phyloP scores from a whole-genome alignment of 2,329 filamentous ascomycete genomes.

The Tolypocladium pustulatum region DNA sequence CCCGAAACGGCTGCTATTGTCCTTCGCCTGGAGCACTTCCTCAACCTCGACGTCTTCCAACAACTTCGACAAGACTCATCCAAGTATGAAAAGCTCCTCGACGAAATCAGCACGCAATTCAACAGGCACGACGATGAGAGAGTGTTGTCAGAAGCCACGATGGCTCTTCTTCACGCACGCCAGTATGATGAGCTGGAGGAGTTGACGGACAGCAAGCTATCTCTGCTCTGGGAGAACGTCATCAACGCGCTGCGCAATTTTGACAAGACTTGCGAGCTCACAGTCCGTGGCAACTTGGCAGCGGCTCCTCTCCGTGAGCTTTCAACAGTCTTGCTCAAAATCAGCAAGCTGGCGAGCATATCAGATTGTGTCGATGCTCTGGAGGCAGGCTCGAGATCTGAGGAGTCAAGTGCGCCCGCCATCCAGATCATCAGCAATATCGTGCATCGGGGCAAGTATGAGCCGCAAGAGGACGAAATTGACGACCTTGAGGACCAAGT shows the following conservation, averaged over 20 bases:
- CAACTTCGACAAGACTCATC: conserved; percentile 79
- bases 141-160: conserved; percentile 74
- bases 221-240: conserved; percentile 76
- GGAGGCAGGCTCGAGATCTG: conserved; percentile 47
- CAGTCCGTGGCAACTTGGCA: conserved; percentile 57
- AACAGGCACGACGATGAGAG: conserved; percentile 79
- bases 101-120: conserved; percentile 92
- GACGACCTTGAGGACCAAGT: conserved; percentile 73
- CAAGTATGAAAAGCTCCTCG: conserved; percentile 68
- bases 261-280: conserved; percentile 61
- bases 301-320: conserved; percentile 57
- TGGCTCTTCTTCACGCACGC: conserved; percentile 74
- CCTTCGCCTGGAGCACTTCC: conserved; percentile 71
- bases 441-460: conserved; percentile 61
- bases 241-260: conserved; percentile 63
- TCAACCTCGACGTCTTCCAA: conserved; percentile 81
- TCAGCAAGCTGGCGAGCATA: conserved; percentile 70
- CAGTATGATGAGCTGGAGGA: conserved; percentile 85
- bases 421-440: conserved; percentile 65
- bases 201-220: conserved; percentile 68
- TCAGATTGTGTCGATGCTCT: conserved; percentile 68
- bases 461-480: conserved; percentile 57
- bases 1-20: conserved; percentile 80
- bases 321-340: conserved; percentile 63
- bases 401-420: conserved; percentile 37